These are phyloP conservation scores for Ophiocordyceps camponoti-leonardi DNA, from an alignment of 2,329 filamentous ascomycete species.

Conservation along the genomic window DNA sequence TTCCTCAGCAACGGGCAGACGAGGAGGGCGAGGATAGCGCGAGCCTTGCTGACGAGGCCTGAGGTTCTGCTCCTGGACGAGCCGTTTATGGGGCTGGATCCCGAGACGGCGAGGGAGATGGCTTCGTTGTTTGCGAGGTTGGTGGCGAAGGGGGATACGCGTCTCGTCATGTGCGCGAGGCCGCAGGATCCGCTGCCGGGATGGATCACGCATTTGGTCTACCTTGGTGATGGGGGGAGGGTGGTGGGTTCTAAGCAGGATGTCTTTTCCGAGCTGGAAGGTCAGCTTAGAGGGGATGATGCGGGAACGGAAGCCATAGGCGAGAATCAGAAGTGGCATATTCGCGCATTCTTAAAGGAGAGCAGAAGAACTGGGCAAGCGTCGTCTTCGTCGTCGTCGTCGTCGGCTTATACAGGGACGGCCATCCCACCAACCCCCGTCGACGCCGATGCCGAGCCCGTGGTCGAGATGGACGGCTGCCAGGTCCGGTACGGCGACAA, in stretches of 20 bases:
- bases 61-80: slow-evolving; percentile 79
- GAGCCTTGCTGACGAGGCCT: slow-evolving; percentile 61
- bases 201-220: slow-evolving; percentile 77
- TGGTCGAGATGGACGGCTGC: slow-evolving; percentile 81
- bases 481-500: slow-evolving; percentile 66
- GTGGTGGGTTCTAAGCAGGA: slow-evolving; percentile 47
- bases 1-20: slow-evolving; percentile 93
- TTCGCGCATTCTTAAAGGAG: slow-evolving; percentile 30
- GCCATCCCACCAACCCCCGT: neutral
- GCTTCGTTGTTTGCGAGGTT: slow-evolving; percentile 54
- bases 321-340: slow-evolving; percentile 30
- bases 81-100: slow-evolving; percentile 92
- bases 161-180: slow-evolving; percentile 59
- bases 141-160: slow-evolving; percentile 47
- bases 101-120: slow-evolving; percentile 55
- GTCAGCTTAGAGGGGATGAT: slow-evolving; percentile 21
- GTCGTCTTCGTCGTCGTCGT: neutral
- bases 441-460: slow-evolving; percentile 37
- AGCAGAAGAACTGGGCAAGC: neutral
- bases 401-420: no score
- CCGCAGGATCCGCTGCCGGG: slow-evolving; percentile 77
- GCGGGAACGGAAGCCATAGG: slow-evolving; percentile 24
- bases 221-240: slow-evolving; percentile 50
- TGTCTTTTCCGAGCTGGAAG: slow-evolving; percentile 36
- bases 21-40: slow-evolving; percentile 70